These are phyloP conservation scores for Taphrina flavorubra DNA, from an alignment of 1,139 yeast genomes.

Conservation along the genomic window DNA sequence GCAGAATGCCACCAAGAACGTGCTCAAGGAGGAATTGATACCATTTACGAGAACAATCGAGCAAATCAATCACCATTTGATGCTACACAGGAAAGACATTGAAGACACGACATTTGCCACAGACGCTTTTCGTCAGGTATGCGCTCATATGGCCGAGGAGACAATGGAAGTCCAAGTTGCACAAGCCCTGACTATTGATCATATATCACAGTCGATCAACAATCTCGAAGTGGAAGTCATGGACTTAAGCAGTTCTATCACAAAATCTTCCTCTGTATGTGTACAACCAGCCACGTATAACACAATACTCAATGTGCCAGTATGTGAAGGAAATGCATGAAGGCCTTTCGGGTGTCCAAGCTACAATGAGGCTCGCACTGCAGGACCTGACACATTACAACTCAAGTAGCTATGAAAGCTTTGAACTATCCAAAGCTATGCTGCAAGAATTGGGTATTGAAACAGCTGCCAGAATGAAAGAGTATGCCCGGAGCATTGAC, in stretches of 20 bases:
- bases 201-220: background rate
- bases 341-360: background rate
- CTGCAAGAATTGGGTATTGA: background rate
- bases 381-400: conserved; percentile 3
- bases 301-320: background rate
- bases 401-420: background rate
- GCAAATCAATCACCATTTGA: background rate
- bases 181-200: background rate
- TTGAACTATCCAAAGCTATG: background rate
- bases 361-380: background rate
- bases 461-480: background rate
- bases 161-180: background rate
- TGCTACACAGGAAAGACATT: background rate
- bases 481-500: background rate
- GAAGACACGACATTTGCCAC: background rate
- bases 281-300: background rate
- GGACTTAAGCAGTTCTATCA: background rate
- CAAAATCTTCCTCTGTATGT: background rate
- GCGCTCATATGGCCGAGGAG: background rate
- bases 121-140: background rate
- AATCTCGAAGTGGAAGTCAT: background rate
- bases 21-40: background rate
- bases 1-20: background rate
- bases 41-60: background rate
- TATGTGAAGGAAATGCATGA: background rate